A percentile compares a stretch with the other conserved stretches of the same genome.
phyloP scores from a whole-genome alignment of 2,329 filamentous ascomycete genomes.

The Aspergillus novofumigatus region DNA sequence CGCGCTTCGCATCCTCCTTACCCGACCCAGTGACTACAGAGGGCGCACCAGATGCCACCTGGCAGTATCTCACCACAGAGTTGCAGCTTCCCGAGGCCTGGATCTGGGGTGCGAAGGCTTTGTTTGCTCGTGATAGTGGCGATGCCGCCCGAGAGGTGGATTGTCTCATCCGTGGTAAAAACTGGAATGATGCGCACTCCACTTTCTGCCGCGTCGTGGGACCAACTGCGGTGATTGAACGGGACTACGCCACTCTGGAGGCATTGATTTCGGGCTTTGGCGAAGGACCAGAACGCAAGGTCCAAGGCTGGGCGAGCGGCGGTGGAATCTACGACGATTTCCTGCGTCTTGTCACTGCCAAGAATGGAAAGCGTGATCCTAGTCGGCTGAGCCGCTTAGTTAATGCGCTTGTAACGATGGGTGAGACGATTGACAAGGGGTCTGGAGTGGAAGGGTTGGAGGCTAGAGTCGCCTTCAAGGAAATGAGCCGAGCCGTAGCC shows the following conservation, averaged over 20 bases:
- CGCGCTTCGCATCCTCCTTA: slow-evolving; percentile 65
- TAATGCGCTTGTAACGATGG: slow-evolving; percentile 43
- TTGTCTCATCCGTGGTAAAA: slow-evolving; percentile 72
- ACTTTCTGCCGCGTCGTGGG: slow-evolving; percentile 78
- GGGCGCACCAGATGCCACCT: slow-evolving; percentile 42
- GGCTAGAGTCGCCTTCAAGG: slow-evolving; percentile 70
- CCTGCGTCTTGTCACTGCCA: slow-evolving; percentile 46
- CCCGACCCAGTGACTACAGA: slow-evolving; percentile 52
- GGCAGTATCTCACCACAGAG: slow-evolving; percentile 57
- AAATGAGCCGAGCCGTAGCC: slow-evolving; percentile 74
- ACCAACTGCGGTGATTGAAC: slow-evolving; percentile 74
- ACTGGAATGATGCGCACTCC: slow-evolving; percentile 76
- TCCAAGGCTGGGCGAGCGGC: slow-evolving; percentile 72
- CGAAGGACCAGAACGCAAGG: slow-evolving; percentile 54
- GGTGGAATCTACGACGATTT: slow-evolving; percentile 74
- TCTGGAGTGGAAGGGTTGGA: slow-evolving; percentile 52
- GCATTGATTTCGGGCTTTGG: slow-evolving; percentile 68
- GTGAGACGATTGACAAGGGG: slow-evolving; percentile 40
- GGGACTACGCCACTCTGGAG: slow-evolving; percentile 68
- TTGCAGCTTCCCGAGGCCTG: slow-evolving; percentile 70
- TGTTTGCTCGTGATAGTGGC: slow-evolving; percentile 70
- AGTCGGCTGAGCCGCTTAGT: slow-evolving; percentile 43
- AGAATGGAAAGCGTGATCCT: slow-evolving; percentile 38
- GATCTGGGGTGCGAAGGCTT: slow-evolving; percentile 83
- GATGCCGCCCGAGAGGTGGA: slow-evolving; percentile 69